Evolutionary conservation across 441 rosid genomes (phyloP).

Genomic region (Syzygium syzygioides): DNA sequence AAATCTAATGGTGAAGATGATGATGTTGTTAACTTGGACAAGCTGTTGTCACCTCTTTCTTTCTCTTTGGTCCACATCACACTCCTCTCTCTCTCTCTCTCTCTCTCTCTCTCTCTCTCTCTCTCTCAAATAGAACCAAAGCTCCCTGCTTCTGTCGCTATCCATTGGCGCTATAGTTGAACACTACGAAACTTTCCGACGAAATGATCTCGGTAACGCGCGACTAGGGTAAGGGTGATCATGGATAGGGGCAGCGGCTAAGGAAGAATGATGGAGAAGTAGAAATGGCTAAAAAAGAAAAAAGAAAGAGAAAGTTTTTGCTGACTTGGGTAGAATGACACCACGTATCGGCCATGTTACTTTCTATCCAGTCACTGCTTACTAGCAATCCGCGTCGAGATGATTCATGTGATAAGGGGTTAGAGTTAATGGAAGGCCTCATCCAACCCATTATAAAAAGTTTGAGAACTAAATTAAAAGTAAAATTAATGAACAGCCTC

Average conservation of each 20-base stretch:
- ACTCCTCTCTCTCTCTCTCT: no score
- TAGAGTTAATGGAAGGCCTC: neutral
- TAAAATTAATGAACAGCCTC: neutral
- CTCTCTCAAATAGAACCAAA: no score
- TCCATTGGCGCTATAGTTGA: no score
- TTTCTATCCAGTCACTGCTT: neutral
- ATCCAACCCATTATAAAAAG: neutral
- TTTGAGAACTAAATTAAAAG: neutral
- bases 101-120: no score
- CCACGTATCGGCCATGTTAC: neutral
- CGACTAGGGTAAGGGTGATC: no score
- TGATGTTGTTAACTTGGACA: no score
- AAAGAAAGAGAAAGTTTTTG: neutral
- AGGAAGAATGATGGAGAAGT: neutral
- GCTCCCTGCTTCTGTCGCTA: no score
- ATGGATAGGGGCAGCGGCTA: neutral
- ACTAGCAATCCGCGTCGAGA: neutral
- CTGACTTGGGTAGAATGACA: neutral
- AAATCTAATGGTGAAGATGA: no score
- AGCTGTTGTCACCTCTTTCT: no score
- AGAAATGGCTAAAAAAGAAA: neutral
- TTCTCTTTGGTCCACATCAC: no score
- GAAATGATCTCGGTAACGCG: no score
- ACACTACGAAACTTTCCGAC: no score
- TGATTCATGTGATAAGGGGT: neutral